These are phyloP conservation scores for Coprinellus micaceus DNA, from an alignment of 768 basidiomycete species.

Conservation along the genomic window DNA sequence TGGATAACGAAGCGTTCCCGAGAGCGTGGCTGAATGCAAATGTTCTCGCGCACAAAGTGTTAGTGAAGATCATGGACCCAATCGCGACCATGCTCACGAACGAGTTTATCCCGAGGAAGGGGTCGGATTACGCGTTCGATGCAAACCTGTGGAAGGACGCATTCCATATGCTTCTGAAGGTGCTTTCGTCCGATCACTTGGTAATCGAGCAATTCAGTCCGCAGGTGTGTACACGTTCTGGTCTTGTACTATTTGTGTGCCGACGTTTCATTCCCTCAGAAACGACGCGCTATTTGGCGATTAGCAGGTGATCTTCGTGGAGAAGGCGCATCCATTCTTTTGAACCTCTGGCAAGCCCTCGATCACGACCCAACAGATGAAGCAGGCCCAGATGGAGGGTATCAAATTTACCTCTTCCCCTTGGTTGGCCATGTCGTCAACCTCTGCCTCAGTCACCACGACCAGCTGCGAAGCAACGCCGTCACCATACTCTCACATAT, in stretches of 20 bases:
- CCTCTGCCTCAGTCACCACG: constrained; percentile 92
- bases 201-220: constrained; percentile 94
- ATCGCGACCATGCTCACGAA: constrained; percentile 72
- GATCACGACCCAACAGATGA: constrained; percentile 58
- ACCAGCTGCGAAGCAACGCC: constrained; percentile 83
- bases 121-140: constrained; percentile 67
- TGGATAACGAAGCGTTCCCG: constrained; percentile 87
- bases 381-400: constrained; percentile 36
- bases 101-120: constrained; percentile 72
- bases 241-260: neutral
- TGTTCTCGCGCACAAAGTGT: constrained; percentile 80
- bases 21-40: constrained; percentile 89
- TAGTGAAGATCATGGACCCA: constrained; percentile 86
- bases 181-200: constrained; percentile 86
- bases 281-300: constrained; percentile 93
- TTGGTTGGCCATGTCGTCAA: constrained; percentile 89
- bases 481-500: constrained; percentile 93
- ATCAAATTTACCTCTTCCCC: constrained; percentile 77
- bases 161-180: constrained; percentile 76
- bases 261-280: constrained; percentile 42
- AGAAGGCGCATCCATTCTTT: constrained; percentile 78
- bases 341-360: constrained; percentile 82
- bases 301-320: constrained; percentile 95
- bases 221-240: constrained; percentile 50
- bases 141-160: constrained; percentile 75